A percentile compares a stretch with the other conserved stretches of the same genome.
phyloP scores from a whole-genome alignment of 352 stramenopile genomes.

The Phytopythium ostracodes region DNA sequence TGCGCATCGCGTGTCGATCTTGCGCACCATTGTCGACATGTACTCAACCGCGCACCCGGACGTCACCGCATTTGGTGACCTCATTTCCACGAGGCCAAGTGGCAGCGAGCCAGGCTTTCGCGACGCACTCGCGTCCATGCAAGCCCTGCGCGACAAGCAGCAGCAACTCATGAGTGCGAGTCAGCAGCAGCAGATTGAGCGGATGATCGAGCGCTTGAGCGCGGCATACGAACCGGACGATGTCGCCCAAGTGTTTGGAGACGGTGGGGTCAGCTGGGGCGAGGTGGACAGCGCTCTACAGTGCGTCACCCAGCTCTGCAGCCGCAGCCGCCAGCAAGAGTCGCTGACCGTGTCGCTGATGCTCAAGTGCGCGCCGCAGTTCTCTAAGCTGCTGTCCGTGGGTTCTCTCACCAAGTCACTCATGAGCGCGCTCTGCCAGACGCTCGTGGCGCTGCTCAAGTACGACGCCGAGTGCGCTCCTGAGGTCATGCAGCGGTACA shows the following conservation, averaged over 20 bases:
- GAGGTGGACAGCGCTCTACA: slow-evolving; percentile 29
- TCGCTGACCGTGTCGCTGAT: slow-evolving; percentile 32
- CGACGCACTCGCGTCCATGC: slow-evolving; percentile 24
- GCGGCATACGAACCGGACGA: neutral
- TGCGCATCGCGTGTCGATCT: slow-evolving; percentile 22
- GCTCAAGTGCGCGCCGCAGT: slow-evolving; percentile 29
- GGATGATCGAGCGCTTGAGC: slow-evolving; percentile 28
- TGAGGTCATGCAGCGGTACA: slow-evolving; percentile 35
- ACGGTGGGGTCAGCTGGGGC: slow-evolving; percentile 1
- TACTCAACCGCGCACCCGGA: slow-evolving; percentile 43
- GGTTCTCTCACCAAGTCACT: slow-evolving; percentile 49
- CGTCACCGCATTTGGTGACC: slow-evolving; percentile 34
- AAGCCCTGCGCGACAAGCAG: slow-evolving; percentile 33
- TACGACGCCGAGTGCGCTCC: slow-evolving; percentile 35
- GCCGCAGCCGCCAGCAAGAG: slow-evolving; percentile 35
- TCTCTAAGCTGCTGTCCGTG: slow-evolving; percentile 34
- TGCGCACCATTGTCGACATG: slow-evolving; percentile 45
- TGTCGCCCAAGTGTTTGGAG: neutral
- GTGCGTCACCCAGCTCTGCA: slow-evolving; percentile 40
- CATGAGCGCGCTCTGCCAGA: slow-evolving; percentile 63
- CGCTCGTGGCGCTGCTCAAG: slow-evolving; percentile 58
- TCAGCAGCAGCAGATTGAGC: slow-evolving; percentile 51
- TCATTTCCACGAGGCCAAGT: slow-evolving; percentile 25
- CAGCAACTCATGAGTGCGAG: slow-evolving; percentile 32
- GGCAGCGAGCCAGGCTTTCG: slow-evolving; percentile 26